Base-by-base conservation (phyloP, 179 eudicot genomes). In the Vitellaria paradoxa region DNA sequence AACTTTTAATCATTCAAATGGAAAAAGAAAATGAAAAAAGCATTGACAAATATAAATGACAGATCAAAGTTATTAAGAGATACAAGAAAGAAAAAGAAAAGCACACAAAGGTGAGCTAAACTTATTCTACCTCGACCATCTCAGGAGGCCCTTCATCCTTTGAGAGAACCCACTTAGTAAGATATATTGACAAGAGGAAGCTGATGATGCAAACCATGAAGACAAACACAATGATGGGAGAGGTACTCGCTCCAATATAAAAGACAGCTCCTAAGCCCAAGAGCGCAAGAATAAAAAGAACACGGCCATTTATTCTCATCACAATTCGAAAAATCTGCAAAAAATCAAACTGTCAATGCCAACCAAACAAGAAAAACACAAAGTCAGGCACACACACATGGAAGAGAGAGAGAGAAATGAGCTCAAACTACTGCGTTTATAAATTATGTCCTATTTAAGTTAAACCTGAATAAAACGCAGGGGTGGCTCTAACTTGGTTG, bases 131-230 rank as follows among this genome's bases (percentile, higher is more conserved):
- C 99, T 93, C 88, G 45, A 77, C 89, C 99, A 96, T 96, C 85
- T 96, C 99, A 65, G 96, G 94, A 76, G 99, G 99, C 78, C 99
- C 99, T 85, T 96, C 99, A 84, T 96, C 99, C 87, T 96, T 96
- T 61, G 93, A 11, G 40, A 96, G 92, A 55, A 96, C 99, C 99
- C 99, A 96, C 86, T 94, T 96, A 55, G 94, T 88, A 50, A 96
- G 92, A 80, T 96, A 96, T 72, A 91, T 69, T 6, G 98, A 78
- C 75, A 94, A 20, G 73, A 91, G 78, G 79, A 96, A 92, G 89
- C 99, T 96, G 84, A 89, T 65, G 74, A 92, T 92, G 90, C 98
- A 96, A 77, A 96, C 81, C 24, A 94, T 78, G 75, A 92, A 89
- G 45, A 96, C 99, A 87, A 96, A 94, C 80, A 96, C 91, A 79